A percentile compares a stretch with the other conserved stretches of the same genome.
Evolutionary conservation across 208 protist genomes (phyloP).

Genomic region (Crithidia sp.): DNA sequence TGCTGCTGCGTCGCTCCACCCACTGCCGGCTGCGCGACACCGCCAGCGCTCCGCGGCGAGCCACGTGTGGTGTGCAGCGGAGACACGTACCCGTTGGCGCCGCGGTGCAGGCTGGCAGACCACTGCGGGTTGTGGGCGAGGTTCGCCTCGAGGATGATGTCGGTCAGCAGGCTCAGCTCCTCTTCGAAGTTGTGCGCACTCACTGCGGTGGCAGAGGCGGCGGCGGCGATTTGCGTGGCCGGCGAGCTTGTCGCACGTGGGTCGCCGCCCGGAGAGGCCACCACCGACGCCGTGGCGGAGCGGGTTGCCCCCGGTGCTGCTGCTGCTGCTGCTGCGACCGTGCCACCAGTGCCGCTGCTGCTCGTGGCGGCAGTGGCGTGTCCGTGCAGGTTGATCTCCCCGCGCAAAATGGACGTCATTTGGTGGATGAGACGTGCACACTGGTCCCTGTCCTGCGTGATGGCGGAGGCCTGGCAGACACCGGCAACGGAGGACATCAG

Average conservation of each 20-base stretch:
- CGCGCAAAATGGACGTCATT: conserved; percentile 40
- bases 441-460: conserved; percentile 47
- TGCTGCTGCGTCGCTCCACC: conserved; percentile 9
- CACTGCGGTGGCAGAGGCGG: conserved; percentile 5
- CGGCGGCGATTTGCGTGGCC: conserved; percentile 12
- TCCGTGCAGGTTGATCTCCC: conserved; percentile 44
- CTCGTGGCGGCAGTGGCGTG: background rate
- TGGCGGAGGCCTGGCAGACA: conserved; percentile 44
- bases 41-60: conserved; percentile 25
- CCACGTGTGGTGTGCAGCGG: conserved; percentile 23
- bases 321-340: conserved; percentile 2
- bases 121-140: conserved; percentile 34
- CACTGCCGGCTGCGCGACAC: background rate
- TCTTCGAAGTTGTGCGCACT: conserved; percentile 41
- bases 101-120: conserved; percentile 31
- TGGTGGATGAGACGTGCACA: conserved; percentile 57
- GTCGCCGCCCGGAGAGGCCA: conserved; percentile 31
- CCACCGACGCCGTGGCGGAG: conserved; percentile 7
- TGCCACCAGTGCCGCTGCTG: background rate
- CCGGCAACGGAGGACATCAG: conserved; percentile 54
- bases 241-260: conserved; percentile 31
- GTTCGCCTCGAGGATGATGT: conserved; percentile 45
- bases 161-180: conserved; percentile 46
- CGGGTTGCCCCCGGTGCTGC: background rate
- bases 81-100: conserved; percentile 28